A percentile compares a stretch with the other conserved stretches of the same genome.
phyloP scores from a whole-genome alignment of 1,284 basidiomycete genomes.

The Papiliotrema nemorosa region DNA sequence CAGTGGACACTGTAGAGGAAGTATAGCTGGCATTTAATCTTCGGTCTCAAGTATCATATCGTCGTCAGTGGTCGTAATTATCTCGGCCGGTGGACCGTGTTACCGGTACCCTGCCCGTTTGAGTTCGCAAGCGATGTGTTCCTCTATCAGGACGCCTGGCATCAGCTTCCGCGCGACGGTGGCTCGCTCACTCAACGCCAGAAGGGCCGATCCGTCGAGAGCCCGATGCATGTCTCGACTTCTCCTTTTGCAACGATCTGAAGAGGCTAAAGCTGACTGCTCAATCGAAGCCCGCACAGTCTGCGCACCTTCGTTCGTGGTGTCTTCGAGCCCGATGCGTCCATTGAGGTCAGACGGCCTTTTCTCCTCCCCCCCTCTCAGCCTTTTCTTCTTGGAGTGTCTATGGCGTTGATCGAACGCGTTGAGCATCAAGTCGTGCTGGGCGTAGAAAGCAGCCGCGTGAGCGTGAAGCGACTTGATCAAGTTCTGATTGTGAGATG shows the following conservation, averaged over 20 bases:
- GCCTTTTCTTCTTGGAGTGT: too few species aligned
- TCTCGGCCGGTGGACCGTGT: too few species aligned
- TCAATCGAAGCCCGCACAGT: too few species aligned
- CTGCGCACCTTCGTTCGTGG: too few species aligned
- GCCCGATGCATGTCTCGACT: conserved; percentile 32
- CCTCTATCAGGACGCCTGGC: conserved; percentile 2
- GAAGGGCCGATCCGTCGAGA: conserved; percentile 31
- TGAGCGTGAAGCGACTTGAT: conserved; percentile 21
- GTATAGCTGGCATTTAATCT: conserved; percentile 13
- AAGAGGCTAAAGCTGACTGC: too few species aligned
- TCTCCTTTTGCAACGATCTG: conserved; percentile 15
- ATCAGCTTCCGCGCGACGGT: not conserved
- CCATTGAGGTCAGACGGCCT: too few species aligned
- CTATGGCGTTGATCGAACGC: too few species aligned
- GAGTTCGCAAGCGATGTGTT: not conserved
- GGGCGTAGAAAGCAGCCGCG: conserved; percentile 18
- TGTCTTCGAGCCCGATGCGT: too few species aligned
- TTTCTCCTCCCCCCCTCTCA: too few species aligned
- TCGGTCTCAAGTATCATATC: not conserved
- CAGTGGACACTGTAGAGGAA: conserved; percentile 29
- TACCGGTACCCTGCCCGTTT: not conserved
- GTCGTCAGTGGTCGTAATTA: too few species aligned
- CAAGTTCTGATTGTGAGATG: conserved; percentile 13
- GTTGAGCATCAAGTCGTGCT: conserved; percentile 10
- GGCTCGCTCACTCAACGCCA: conserved; percentile 30